These are phyloP conservation scores for Phytophthora pini DNA, from an alignment of 352 stramenopile genomes.

Conservation along the genomic window DNA sequence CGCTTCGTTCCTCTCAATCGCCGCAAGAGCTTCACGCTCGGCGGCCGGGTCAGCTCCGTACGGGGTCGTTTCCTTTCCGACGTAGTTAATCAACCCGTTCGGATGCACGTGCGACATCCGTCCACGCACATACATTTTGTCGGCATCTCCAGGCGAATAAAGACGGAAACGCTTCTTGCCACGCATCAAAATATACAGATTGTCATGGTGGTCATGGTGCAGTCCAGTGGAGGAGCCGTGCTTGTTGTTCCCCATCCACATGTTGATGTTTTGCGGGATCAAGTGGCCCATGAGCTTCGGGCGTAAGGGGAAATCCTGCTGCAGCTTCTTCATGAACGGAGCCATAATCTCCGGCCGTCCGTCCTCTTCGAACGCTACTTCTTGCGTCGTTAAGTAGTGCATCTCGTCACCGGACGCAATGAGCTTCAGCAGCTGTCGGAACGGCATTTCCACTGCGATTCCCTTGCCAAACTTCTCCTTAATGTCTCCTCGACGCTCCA, in stretches of 20 bases:
- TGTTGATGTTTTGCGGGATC: slow-evolving; percentile 95
- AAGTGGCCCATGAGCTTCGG: slow-evolving; percentile 89
- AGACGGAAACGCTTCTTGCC: slow-evolving; percentile 96
- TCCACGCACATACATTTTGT: slow-evolving; percentile 93
- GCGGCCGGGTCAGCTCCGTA: slow-evolving; percentile 76
- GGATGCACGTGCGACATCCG: slow-evolving; percentile 86
- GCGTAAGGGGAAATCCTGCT: slow-evolving; percentile 83
- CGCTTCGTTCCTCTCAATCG: slow-evolving; percentile 66
- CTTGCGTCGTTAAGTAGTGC: slow-evolving; percentile 92
- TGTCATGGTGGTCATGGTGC: slow-evolving; percentile 99
- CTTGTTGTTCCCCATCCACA: slow-evolving; percentile 96
- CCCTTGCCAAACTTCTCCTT: slow-evolving; percentile 87
- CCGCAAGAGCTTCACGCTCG: slow-evolving; percentile 61
- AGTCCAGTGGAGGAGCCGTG: slow-evolving; percentile 90
- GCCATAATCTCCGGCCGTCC: slow-evolving; percentile 87
- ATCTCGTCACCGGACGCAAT: slow-evolving; percentile 73
- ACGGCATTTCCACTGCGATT: slow-evolving; percentile 87
- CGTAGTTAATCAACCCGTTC: slow-evolving; percentile 98
- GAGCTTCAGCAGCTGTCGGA: slow-evolving; percentile 76
- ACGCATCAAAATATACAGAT: slow-evolving; percentile 96
- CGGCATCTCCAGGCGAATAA: slow-evolving; percentile 89
- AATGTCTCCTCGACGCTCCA: slow-evolving; percentile 75
- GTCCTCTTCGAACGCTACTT: slow-evolving; percentile 81
- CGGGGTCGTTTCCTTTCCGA: slow-evolving; percentile 81
- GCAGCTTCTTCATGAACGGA: slow-evolving; percentile 79